Percentiles rank a stretch among this genome's conserved stretches.
phyloP scores from a whole-genome alignment of 2,329 filamentous ascomycete genomes.

The Fusarium mundagurra region DNA sequence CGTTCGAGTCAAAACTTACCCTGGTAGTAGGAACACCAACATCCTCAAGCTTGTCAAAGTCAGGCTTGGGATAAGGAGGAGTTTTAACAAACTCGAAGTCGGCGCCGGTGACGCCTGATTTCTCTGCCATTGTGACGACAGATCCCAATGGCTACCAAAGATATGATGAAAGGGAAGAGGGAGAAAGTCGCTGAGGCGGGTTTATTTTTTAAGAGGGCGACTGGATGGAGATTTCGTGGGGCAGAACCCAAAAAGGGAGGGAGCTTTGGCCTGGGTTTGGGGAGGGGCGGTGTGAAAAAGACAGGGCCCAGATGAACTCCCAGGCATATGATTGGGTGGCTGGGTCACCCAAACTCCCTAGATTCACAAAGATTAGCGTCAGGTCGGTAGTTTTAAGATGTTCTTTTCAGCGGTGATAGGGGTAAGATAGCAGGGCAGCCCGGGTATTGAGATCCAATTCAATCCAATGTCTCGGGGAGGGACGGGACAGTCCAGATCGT shows the following conservation, averaged over 20 bases:
- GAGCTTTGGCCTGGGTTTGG: slow-evolving; percentile 27
- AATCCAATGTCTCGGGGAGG: slow-evolving; percentile 16
- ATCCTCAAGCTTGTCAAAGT: slow-evolving; percentile 75
- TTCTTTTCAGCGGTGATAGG: slow-evolving; percentile 21
- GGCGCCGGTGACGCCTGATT: slow-evolving; percentile 44
- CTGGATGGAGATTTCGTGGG: slow-evolving; percentile 30
- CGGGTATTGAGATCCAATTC: neutral
- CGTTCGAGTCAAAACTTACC: slow-evolving; percentile 39
- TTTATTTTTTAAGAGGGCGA: slow-evolving; percentile 33
- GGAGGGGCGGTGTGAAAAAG: slow-evolving; percentile 36
- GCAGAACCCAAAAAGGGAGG: slow-evolving; percentile 29
- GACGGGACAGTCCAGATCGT: neutral
- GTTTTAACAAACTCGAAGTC: slow-evolving; percentile 57
- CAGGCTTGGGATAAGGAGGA: slow-evolving; percentile 56
- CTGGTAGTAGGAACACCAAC: slow-evolving; percentile 55
- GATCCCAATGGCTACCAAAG: slow-evolving; percentile 42
- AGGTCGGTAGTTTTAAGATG: slow-evolving; percentile 29
- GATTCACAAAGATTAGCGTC: slow-evolving; percentile 19
- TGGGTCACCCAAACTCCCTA: neutral
- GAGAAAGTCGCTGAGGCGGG: slow-evolving; percentile 15
- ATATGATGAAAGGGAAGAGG: slow-evolving; percentile 24
- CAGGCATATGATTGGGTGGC: slow-evolving; percentile 9
- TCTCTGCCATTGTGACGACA: slow-evolving; percentile 49
- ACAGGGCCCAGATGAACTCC: slow-evolving; percentile 2
- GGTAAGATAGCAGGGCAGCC: slow-evolving; percentile 1